These are phyloP conservation scores for Leptodontidium sp. DNA, from an alignment of 2,329 filamentous ascomycete species.

Conservation along the genomic window DNA sequence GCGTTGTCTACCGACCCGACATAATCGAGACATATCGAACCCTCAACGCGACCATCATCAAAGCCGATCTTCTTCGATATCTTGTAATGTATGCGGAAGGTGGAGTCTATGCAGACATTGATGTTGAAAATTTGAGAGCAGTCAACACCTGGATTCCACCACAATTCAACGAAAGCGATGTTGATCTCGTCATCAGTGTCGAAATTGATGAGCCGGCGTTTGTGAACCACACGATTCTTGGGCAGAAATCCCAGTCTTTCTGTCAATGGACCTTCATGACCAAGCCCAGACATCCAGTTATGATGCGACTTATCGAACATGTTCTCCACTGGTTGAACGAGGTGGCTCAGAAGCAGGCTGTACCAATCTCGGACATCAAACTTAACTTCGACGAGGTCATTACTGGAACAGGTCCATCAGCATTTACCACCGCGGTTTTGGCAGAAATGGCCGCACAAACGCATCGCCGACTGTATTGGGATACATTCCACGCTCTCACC, in stretches of 20 bases:
- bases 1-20: conserved; percentile 72
- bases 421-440: conserved; percentile 71
- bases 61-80: conserved; percentile 71
- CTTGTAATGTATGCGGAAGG: conserved; percentile 68
- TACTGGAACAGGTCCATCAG: conserved; percentile 73
- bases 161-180: conserved; percentile 65
- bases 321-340: conserved; percentile 72
- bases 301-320: conserved; percentile 72
- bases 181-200: conserved; percentile 75
- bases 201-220: conserved; percentile 76
- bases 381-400: conserved; percentile 78
- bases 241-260: conserved; percentile 73
- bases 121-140: conserved; percentile 62
- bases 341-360: conserved; percentile 65
- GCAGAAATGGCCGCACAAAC: conserved; percentile 65
- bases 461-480: conserved; percentile 63
- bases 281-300: conserved; percentile 71
- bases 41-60: conserved; percentile 70
- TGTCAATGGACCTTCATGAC: conserved; percentile 80
- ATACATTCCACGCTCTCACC: conserved; percentile 68
- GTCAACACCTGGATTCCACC: conserved; percentile 67
- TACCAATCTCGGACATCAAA: conserved; percentile 64
- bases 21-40: conserved; percentile 68
- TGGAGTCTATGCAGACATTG: conserved; percentile 65
- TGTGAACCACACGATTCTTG: conserved; percentile 68